phyloP scores from a whole-genome alignment of 345 rosid genomes.

The Excoecaria cochinchinensis region DNA sequence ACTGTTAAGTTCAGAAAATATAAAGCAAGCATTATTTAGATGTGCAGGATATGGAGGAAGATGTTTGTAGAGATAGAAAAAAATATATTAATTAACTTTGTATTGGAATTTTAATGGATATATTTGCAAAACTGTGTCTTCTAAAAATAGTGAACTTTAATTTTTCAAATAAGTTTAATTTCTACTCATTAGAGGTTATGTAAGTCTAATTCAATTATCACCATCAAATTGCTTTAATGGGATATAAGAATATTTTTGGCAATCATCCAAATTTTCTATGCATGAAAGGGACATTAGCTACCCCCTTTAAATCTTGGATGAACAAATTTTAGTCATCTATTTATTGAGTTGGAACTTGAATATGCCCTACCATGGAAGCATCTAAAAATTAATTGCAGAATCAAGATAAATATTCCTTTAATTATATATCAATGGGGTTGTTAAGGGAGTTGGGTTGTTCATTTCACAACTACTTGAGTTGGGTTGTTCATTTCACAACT shows the following conservation, averaged over 20 bases:
- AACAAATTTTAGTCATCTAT: neutral
- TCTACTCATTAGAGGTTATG: constrained; percentile 12
- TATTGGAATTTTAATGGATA: neutral
- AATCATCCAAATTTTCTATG: neutral
- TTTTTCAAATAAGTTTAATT: constrained; percentile 10
- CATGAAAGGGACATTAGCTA: neutral
- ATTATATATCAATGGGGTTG: too few species aligned
- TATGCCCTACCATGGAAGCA: neutral
- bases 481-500: too few species aligned
- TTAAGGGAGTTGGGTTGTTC: too few species aligned
- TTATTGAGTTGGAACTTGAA: neutral
- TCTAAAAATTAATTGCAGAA: neutral
- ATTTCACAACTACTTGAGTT: too few species aligned
- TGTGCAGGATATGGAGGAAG: constrained; percentile 35
- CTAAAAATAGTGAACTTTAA: constrained; percentile 9
- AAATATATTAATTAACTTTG: neutral
- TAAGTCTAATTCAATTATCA: neutral
- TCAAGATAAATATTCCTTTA: too few species aligned
- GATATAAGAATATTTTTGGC: constrained; percentile 2
- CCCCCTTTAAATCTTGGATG: neutral
- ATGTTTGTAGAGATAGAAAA: constrained; percentile 12
- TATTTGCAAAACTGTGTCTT: constrained; percentile 8
- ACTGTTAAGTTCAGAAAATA: constrained; percentile 19
- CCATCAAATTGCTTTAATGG: neutral
- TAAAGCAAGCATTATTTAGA: constrained; percentile 27